A percentile compares a stretch with the other conserved stretches of the same genome.
These are phyloP conservation scores for Talaromyces sp. DNA, from an alignment of 2,329 filamentous ascomycete genomes.

Conservation along the genomic window DNA sequence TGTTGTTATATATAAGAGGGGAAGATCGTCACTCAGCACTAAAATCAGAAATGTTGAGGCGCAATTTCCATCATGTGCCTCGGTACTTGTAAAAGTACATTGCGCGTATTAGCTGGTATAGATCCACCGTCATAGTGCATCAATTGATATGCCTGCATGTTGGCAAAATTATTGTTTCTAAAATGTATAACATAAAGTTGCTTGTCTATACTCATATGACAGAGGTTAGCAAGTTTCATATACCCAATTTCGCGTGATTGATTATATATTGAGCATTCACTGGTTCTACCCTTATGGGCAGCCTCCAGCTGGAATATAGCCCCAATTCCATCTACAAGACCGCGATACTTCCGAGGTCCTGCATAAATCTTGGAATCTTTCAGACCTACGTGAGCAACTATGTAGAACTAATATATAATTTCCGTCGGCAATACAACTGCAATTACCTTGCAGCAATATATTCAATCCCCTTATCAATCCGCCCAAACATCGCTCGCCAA, in stretches of 20 bases:
- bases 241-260: neutral
- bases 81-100: conserved; percentile 7
- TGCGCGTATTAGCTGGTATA: neutral
- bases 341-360: too few relatives aligned
- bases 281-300: neutral
- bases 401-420: neutral
- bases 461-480: conserved; percentile 31
- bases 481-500: conserved; percentile 34
- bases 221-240: neutral
- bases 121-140: neutral
- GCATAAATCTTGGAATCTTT: too few relatives aligned
- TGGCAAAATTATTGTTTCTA: neutral
- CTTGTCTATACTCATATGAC: neutral
- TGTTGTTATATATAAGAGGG: neutral
- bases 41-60: neutral
- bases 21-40: neutral
- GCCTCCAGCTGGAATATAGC: neutral
- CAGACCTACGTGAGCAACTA: too few relatives aligned
- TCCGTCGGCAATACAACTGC: neutral
- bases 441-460: conserved; percentile 14
- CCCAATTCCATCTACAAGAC: neutral
- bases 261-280: neutral
- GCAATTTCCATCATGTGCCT: neutral
- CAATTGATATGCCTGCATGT: neutral
- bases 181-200: neutral